phyloP scores from a whole-genome alignment of 2,329 filamentous ascomycete species.

The Xylariales sp. region DNA sequence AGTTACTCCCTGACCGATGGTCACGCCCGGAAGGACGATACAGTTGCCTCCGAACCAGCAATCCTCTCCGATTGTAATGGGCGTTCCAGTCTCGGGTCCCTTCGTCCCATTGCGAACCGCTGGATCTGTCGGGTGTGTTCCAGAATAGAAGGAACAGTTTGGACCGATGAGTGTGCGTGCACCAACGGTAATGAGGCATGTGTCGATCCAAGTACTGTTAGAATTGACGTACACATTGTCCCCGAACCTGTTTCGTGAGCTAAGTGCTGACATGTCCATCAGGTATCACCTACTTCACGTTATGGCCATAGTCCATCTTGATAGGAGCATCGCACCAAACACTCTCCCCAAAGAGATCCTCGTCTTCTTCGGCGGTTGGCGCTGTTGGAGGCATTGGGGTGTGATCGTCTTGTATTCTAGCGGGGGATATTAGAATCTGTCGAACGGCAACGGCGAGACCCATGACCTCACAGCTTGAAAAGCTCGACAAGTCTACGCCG shows the following conservation, averaged over 20 bases:
- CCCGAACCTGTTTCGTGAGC: conserved; percentile 45
- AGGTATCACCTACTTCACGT: conserved; percentile 47
- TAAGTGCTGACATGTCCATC: neutral
- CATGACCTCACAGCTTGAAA: conserved; percentile 61
- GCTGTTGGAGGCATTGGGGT: conserved; percentile 58
- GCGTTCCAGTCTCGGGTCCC: conserved; percentile 70
- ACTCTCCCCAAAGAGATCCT: conserved; percentile 55
- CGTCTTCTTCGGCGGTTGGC: conserved; percentile 57
- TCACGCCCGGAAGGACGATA: conserved; percentile 70
- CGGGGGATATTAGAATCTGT: conserved; percentile 5
- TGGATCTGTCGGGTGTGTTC: conserved; percentile 73
- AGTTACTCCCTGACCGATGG: conserved; percentile 67
- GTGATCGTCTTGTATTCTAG: conserved; percentile 58
- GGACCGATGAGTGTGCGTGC: conserved; percentile 74
- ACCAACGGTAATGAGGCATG: conserved; percentile 68
- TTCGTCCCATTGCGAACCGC: conserved; percentile 66
- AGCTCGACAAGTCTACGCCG: conserved; percentile 61
- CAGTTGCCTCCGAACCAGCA: conserved; percentile 75
- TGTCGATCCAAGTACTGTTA: conserved; percentile 73
- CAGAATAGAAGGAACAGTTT: conserved; percentile 71
- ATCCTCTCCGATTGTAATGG: conserved; percentile 74
- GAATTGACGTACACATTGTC: conserved; percentile 69
- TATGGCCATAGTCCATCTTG: conserved; percentile 72
- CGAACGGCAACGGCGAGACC: neutral
- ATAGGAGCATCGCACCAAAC: conserved; percentile 69